Conservation (phyloP, 2,329 filamentous ascomycete genomes). For the Hymenoscyphus linearis region DNA sequence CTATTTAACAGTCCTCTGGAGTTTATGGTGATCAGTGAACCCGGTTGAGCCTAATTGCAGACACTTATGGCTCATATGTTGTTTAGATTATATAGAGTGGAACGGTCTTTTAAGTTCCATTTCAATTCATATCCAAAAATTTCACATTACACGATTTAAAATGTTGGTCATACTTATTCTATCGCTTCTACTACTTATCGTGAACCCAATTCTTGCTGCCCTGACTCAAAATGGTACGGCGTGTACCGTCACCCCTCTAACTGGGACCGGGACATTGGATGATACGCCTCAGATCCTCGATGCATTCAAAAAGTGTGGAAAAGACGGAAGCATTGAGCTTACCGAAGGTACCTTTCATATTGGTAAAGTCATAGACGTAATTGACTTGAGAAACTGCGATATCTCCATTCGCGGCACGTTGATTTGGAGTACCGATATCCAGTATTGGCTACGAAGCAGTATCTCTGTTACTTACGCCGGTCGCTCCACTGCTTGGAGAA, state of each 20-base stretch:
- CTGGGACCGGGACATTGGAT: constrained; percentile 21
- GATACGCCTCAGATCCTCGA: constrained; percentile 38
- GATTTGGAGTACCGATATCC: constrained; percentile 57
- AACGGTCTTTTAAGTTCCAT: neutral
- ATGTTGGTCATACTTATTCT: neutral
- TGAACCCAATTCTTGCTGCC: neutral
- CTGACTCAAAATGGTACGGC: constrained; percentile 8
- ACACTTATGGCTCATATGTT: neutral
- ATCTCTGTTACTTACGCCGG: constrained; percentile 62
- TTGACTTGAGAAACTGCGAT: constrained; percentile 58
- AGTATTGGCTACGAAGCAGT: constrained; percentile 59
- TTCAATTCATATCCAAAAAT: neutral
- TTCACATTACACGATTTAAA: neutral
- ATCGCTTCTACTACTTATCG: neutral
- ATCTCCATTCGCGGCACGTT: constrained; percentile 53
- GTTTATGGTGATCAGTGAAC: neutral
- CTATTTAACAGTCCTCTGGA: neutral
- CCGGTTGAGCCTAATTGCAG: neutral
- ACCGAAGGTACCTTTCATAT: constrained; percentile 41
- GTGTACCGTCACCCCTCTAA: constrained; percentile 13
- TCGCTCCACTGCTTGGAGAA: constrained; percentile 57
- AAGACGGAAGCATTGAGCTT: constrained; percentile 37
- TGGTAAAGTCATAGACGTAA: constrained; percentile 49
- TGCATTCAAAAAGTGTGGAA: constrained; percentile 37
- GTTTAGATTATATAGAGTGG: neutral